Base-by-base conservation (phyloP, 495 filamentous ascomycete species). In the Xylaria cubensis region DNA sequence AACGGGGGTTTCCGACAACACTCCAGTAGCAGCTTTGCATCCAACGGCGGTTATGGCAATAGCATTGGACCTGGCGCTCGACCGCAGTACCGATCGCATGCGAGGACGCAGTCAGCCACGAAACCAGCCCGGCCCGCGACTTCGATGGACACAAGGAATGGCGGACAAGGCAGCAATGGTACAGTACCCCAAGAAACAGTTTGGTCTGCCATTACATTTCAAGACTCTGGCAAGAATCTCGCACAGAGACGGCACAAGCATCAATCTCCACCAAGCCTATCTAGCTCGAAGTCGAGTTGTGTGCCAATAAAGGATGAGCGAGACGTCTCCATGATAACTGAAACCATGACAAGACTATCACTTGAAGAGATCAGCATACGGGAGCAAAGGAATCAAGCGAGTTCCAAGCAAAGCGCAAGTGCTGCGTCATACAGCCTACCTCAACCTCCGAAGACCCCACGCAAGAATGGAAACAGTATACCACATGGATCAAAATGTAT, bases 141-240 rank as follows among this genome's bases (percentile, higher is more conserved):
- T 15, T 85, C 90, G 19, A 85, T 91, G 79, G 89, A 89, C 65
- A 86, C 84, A n/a, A 78, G 80, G 19, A 78, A 79, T 71, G 81
- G 51, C 72, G 75, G 26, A 73, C 82, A 74, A 76, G 72, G 48
- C 82, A 82, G 67, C 88, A 92, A 93, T 87, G 93, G 93, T 95
- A 94, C 78, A 89, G 83, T 73, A 65, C 72, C 77, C 74, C 75
- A 68, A 36, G 32, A 64, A 34, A 26, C 63, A 70, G 59, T 64
- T 69, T 71, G 70, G 61, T 70, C 72, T 78, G 75, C 78, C 74
- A 76, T 76, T 75, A 80, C 74, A 75, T 53, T 64, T 26, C 70
- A 17, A 68, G 36, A 4, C 7, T 50, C 19, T 17, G 26, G 19
- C 21, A 62, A 69, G 41, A 61, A 61, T 19, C 76, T 55, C 64